Percentiles rank a stretch among this genome's conserved stretches.
Conservation (phyloP, 2,329 filamentous ascomycete genomes). For the Claviceps sp. region DNA sequence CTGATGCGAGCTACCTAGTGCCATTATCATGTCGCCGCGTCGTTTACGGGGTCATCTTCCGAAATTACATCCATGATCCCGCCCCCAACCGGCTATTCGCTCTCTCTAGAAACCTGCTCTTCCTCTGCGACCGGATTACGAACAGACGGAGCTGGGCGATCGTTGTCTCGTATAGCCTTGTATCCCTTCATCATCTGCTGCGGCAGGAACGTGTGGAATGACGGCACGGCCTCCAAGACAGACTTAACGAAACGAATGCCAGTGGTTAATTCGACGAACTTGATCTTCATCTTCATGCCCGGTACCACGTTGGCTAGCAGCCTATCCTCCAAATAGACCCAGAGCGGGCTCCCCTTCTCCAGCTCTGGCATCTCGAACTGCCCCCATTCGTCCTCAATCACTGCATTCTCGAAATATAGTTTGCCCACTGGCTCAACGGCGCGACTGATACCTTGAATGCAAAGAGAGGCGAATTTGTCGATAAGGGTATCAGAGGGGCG, state of each 20-base stretch:
- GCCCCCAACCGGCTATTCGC: background rate
- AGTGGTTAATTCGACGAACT: constrained; percentile 44
- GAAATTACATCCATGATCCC: too few relatives aligned
- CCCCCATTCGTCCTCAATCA: constrained; percentile 35
- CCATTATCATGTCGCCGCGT: background rate
- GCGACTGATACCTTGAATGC: constrained; percentile 18
- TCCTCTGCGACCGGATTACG: constrained; percentile 18
- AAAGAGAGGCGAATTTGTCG: constrained; percentile 30
- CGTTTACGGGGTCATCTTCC: background rate
- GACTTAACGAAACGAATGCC: constrained; percentile 53
- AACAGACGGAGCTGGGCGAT: constrained; percentile 33
- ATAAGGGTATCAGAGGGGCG: constrained; percentile 27
- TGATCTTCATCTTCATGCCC: constrained; percentile 50
- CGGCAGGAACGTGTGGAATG: constrained; percentile 50
- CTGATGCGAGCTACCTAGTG: background rate
- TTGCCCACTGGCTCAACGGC: constrained; percentile 30
- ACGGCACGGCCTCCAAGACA: constrained; percentile 39
- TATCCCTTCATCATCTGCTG: constrained; percentile 58
- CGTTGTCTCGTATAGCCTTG: constrained; percentile 39
- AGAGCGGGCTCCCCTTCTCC: constrained; percentile 11
- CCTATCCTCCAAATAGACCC: constrained; percentile 56
- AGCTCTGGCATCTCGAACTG: constrained; percentile 13
- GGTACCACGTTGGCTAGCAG: constrained; percentile 37
- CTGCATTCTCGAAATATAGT: constrained; percentile 28
- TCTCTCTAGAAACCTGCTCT: constrained; percentile 12